These are phyloP conservation scores for Zymoseptoria passerinii DNA, from an alignment of 2,329 filamentous ascomycete genomes.

Conservation along the genomic window DNA sequence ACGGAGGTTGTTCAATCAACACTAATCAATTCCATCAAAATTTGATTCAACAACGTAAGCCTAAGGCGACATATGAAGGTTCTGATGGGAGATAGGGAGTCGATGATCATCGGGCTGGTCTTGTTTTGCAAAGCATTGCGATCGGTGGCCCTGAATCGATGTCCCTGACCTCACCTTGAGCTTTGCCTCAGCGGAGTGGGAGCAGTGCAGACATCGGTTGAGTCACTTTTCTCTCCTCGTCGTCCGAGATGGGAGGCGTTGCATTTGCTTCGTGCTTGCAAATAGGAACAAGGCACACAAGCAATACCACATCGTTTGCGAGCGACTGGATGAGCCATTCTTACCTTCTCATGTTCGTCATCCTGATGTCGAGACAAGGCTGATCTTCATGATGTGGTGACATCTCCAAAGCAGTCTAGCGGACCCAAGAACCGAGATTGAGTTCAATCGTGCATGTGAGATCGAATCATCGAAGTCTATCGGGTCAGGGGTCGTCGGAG, in stretches of 20 bases:
- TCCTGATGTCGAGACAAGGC: not conserved
- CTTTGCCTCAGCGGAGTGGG: no score
- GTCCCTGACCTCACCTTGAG: not conserved
- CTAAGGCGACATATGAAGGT: no score
- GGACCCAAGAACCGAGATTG: not conserved
- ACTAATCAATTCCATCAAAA: no score
- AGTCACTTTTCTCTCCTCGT: no score
- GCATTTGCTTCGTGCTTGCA: no score
- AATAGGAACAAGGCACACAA: no score
- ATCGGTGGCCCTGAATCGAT: not conserved
- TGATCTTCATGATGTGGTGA: not conserved
- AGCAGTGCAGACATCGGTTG: no score
- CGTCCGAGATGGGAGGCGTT: no score
- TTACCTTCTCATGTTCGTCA: not conserved
- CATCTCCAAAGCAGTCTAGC: not conserved
- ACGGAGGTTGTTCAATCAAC: no score
- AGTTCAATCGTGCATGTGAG: not conserved
- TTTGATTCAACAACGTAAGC: no score
- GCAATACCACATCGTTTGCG: not conserved
- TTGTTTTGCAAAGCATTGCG: not conserved
- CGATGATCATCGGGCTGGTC: not conserved
- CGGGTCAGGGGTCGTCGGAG: not conserved
- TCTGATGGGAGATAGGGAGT: no score
- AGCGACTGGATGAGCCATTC: not conserved
- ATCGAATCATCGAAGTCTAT: not conserved